phyloP scores from a whole-genome alignment of 169 alveolate genomes.

The Plasmodium billcollinsi region DNA sequence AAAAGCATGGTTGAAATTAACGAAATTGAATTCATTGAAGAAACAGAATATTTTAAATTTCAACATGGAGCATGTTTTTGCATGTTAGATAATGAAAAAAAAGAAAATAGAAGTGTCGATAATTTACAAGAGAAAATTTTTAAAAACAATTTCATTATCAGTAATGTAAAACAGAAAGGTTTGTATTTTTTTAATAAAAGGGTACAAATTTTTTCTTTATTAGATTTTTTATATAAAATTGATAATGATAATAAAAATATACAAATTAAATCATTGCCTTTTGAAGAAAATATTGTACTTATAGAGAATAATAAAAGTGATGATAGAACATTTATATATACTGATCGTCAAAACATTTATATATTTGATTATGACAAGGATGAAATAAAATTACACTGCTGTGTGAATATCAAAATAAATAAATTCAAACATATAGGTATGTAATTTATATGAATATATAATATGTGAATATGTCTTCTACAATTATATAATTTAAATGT shows the following conservation, averaged over 20 bases:
- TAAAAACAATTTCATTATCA: slow-evolving; percentile 36
- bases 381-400: slow-evolving; percentile 28
- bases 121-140: slow-evolving; percentile 4
- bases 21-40: slow-evolving; percentile 75
- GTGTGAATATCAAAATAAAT: not conserved
- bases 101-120: slow-evolving; percentile 13
- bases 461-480: not conserved
- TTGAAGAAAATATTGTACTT: slow-evolving; percentile 35
- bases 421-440: slow-evolving; percentile 44
- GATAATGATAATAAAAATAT: slow-evolving; percentile 54
- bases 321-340: slow-evolving; percentile 37
- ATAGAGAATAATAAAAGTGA: slow-evolving; percentile 66
- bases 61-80: slow-evolving; percentile 72
- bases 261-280: slow-evolving; percentile 56
- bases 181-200: slow-evolving; percentile 31
- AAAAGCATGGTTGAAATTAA: slow-evolving; percentile 61
- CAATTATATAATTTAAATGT: not conserved
- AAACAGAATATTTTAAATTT: slow-evolving; percentile 71
- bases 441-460: not conserved
- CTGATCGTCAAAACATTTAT: slow-evolving; percentile 39
- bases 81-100: slow-evolving; percentile 55
- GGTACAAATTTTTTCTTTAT: slow-evolving; percentile 43
- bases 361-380: slow-evolving; percentile 60
- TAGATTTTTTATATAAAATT: slow-evolving; percentile 73
- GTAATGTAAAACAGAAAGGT: slow-evolving; percentile 69